Conservation (phyloP, 2,329 filamentous ascomycete species). For the Teratosphaeria nubilosa region DNA sequence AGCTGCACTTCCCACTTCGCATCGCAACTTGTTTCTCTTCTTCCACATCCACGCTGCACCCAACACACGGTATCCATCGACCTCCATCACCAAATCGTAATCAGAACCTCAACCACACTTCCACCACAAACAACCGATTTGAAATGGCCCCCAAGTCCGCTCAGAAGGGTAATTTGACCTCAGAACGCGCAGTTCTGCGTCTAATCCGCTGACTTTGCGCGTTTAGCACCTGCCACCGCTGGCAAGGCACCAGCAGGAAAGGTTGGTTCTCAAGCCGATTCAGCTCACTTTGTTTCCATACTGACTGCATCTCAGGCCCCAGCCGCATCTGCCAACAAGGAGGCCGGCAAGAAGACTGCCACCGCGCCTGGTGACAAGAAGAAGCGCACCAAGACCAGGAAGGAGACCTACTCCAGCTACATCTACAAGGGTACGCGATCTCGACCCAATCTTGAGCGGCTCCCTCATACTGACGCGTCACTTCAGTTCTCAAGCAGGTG, state of each 20-base stretch:
- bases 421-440: constrained; percentile 89
- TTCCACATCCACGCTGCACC: constrained; percentile 27
- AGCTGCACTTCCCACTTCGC: constrained; percentile 23
- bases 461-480: constrained; percentile 28
- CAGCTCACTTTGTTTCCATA: not conserved
- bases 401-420: constrained; percentile 99
- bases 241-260: constrained; percentile 81
- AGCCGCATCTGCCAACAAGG: constrained; percentile 93
- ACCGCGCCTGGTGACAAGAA: constrained; percentile 96
- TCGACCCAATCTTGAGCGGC: not conserved
- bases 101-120: constrained; percentile 20
- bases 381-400: constrained; percentile 99
- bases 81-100: constrained; percentile 21
- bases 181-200: constrained; percentile 1
- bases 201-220: constrained; percentile 45
- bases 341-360: constrained; percentile 97
- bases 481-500: constrained; percentile 94
- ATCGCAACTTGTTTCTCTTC: constrained; percentile 17
- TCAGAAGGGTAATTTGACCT: constrained; percentile 51
- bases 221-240: constrained; percentile 57
- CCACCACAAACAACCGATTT: constrained; percentile 23
- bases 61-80: constrained; percentile 15
- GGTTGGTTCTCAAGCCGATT: constrained; percentile 7
- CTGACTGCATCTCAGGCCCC: not conserved
- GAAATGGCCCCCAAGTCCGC: constrained; percentile 98